Conservation (phyloP, 768 basidiomycete species). For the Leucocoprinus sp. region DNA sequence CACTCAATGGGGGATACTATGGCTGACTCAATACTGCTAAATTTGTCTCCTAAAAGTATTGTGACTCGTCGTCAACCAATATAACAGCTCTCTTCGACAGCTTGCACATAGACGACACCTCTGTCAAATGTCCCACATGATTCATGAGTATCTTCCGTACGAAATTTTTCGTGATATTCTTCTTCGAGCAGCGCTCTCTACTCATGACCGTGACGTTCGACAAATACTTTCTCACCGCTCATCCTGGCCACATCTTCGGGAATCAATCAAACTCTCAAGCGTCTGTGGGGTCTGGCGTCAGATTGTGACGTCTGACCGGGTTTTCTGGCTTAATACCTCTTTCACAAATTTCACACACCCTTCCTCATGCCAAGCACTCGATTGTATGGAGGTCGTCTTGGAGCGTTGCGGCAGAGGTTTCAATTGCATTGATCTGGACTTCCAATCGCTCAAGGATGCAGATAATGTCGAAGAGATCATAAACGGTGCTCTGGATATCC, state of each 20-base stretch:
- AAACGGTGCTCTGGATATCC: not conserved
- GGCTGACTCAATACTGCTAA: slow-evolving; percentile 1
- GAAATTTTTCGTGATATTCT: slow-evolving; percentile 3
- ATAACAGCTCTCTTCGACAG: not conserved
- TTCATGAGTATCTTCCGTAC: slow-evolving; percentile 1
- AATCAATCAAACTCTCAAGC: slow-evolving; percentile 1
- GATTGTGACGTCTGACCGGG: not conserved
- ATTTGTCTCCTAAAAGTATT: not conserved
- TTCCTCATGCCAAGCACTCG: not conserved
- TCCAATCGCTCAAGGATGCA: not conserved
- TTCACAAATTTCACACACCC: slow-evolving; percentile 2
- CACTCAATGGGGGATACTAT: not conserved
- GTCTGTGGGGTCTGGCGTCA: slow-evolving; percentile 4
- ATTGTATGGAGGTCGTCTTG: not conserved
- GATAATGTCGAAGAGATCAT: not conserved
- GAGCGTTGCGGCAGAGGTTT: not conserved
- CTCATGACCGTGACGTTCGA: not conserved
- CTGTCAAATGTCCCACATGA: not conserved
- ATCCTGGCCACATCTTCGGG: not conserved
- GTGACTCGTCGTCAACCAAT: slow-evolving; percentile 1
- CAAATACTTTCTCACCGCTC: not conserved
- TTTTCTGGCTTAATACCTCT: not conserved
- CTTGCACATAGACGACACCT: not conserved
- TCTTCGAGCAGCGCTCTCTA: not conserved
- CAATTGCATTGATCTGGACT: not conserved